Base-by-base conservation (phyloP, 805 yeast species). In the Clavispora phyllophila region DNA sequence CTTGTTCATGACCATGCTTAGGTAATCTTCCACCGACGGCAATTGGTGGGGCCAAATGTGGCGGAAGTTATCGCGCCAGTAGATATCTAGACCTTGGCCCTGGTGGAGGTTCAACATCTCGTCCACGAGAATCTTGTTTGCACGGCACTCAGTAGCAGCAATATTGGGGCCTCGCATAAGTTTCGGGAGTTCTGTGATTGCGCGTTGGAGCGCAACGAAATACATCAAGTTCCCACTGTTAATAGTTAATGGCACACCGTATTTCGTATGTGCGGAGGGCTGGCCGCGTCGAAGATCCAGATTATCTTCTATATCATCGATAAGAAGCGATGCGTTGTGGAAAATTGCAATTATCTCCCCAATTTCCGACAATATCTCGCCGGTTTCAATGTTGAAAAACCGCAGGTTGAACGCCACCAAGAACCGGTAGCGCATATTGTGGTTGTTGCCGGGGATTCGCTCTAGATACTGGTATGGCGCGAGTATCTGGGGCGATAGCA, bases 301-400 rank as follows among this genome's bases (percentile, higher is more conserved):
- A 32, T 63, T 69, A 59, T 90, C 98, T 57, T 90, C 98, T 22
- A 90, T 84, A 55, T 90, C 98, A 61, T 90, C 98, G 31, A 90
- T 78, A 9, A 65, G 54, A 22, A 66, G 55, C 4, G 67, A 62
- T 9, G 66, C 57, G 25, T 63, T 63, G 43, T 67, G 72, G 41
- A 67, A 62, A 4, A 60, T 60, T 8, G 63, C 57, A 17, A 66
- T 60, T 5, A 65, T 53, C 20, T 55, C 60, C 26, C 59, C 61
- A 22, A 67, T 61, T 22, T 48, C 54, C 8, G 41, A 46, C 18
- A 66, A 47, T 17, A 65, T 37, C 18, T 43, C 38, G 4, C 45
- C 42, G 39, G 60, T 49, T 8, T 51, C 49, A 35, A 67, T 65
- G 24, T 58, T 54, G 47, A 59, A 67, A 45, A 58, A 66, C 27